Percentiles rank a stretch among this genome's conserved stretches.
Conservation (phyloP, 2,329 filamentous ascomycete species). For the Coleophoma cylindrospora region DNA sequence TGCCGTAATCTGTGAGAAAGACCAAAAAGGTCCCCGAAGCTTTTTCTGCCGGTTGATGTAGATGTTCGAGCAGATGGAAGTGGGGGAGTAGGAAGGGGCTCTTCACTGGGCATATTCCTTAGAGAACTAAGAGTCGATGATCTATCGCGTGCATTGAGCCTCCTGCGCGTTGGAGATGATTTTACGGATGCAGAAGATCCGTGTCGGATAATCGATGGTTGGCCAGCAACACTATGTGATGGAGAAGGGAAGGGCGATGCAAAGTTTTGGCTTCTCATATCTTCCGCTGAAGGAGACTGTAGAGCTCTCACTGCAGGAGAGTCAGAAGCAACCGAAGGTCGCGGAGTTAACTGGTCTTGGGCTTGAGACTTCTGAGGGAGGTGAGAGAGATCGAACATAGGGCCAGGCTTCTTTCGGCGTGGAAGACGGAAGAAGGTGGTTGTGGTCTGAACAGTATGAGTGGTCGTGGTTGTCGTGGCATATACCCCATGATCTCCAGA, state of each 20-base stretch:
- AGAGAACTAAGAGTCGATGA: slow-evolving; percentile 89
- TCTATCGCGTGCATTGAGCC: slow-evolving; percentile 61
- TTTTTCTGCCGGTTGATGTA: slow-evolving; percentile 85
- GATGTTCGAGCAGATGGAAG: slow-evolving; percentile 59
- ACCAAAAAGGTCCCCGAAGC: slow-evolving; percentile 83
- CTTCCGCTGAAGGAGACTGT: slow-evolving; percentile 18
- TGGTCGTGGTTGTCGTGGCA: slow-evolving; percentile 54
- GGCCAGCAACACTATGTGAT: slow-evolving; percentile 16
- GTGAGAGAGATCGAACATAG: slow-evolving; percentile 83
- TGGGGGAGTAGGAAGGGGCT: slow-evolving; percentile 61
- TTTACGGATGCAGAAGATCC: slow-evolving; percentile 60
- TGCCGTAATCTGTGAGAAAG: slow-evolving; percentile 72
- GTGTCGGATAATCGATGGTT: slow-evolving; percentile 43
- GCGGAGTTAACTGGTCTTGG: slow-evolving; percentile 27
- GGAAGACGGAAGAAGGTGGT: slow-evolving; percentile 78
- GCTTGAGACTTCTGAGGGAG: slow-evolving; percentile 69
- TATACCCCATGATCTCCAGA: slow-evolving; percentile 61
- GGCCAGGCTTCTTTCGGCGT: slow-evolving; percentile 67
- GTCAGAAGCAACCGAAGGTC: slow-evolving; percentile 36
- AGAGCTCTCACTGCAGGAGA: slow-evolving; percentile 34
- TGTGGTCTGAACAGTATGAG: slow-evolving; percentile 56
- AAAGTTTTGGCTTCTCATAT: slow-evolving; percentile 13
- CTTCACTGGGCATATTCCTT: slow-evolving; percentile 66
- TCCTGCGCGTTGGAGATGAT: slow-evolving; percentile 62
- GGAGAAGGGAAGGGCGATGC: slow-evolving; percentile 23